These are phyloP conservation scores for Hibiscus tridactylites DNA, from an alignment of 345 rosid genomes.

Conservation along the genomic window DNA sequence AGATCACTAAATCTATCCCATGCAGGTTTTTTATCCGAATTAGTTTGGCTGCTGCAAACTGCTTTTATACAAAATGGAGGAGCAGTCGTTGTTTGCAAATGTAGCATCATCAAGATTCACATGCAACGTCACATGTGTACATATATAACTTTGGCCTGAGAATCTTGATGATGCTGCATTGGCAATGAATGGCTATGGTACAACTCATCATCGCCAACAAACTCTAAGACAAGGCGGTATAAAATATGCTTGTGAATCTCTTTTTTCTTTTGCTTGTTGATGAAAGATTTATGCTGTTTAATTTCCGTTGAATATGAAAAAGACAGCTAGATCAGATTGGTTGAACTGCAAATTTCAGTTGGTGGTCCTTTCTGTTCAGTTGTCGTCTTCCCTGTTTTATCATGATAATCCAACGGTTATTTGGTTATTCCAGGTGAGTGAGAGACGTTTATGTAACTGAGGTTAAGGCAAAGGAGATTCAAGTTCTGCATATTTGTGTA, in stretches of 20 bases:
- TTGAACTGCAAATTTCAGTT: not conserved
- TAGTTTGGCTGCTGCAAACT: not conserved
- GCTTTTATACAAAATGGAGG: not conserved
- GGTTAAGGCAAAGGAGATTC: too few species aligned
- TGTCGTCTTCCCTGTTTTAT: not conserved
- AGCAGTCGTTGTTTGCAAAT: constrained; percentile 11
- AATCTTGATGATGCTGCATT: constrained; percentile 16
- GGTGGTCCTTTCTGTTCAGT: not conserved
- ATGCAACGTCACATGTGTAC: not conserved
- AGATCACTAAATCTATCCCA: not conserved
- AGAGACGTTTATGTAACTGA: too few species aligned
- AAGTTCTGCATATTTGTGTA: too few species aligned
- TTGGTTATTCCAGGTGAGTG: not conserved
- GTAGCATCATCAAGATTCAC: constrained; percentile 11
- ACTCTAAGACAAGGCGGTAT: not conserved
- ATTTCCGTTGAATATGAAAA: not conserved
- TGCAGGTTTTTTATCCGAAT: not conserved
- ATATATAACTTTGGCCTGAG: not conserved
- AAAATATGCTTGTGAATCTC: not conserved
- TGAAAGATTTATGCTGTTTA: not conserved
- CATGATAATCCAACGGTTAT: not conserved
- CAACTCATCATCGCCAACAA: not conserved
- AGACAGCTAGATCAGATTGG: not conserved
- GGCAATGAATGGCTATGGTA: constrained; percentile 5
- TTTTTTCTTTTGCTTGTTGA: not conserved